Evolutionary conservation across 2,329 filamentous ascomycete species (phyloP), one percentile per base, ranked within the genome.

Genomic region (Stenocarpella maydis): DNA sequence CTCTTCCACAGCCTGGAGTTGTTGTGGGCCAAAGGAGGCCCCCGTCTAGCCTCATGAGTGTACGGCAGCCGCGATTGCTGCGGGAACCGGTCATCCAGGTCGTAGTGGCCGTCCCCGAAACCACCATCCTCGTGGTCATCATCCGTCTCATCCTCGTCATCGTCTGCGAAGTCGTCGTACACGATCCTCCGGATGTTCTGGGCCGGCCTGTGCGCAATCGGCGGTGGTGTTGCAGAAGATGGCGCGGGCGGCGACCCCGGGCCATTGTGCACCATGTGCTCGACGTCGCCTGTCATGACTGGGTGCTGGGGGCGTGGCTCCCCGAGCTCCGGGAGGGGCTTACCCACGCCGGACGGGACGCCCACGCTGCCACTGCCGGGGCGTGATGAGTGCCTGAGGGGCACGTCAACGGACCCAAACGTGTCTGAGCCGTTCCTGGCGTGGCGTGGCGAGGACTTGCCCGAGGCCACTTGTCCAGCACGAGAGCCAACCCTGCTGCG

Each of bases 151-250:
- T 69, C 61, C 19, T 21, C 34, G 26, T 69, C 52, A 3, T 52
- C 60, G 24, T 60, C 52, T 43, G 19, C 26, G 15, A 69, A 69
- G 28, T 66, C 61, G 61, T 69, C 67, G 24, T 66, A 65, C 34
- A 69, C 37, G 12, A 67, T 24, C 5, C 65, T 50, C 37, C 68
- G 63, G 26, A 14, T 53, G 31, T 55, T 65, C 52, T 55, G 64
- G 5, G 37, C 24, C 43, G 58, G 58, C 58, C 49, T 63, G 28
- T 52, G 53, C 21, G 26, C 52, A 28, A 69, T 69, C 17, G 68
- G 63, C 15, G 68, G 68, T 24, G 63, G 68, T 37, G 68, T 69
- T 3, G 68, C 55, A 28, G 68, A 69, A 28, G 68, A 69, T 2
- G 53, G 49, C 21, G 50, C 68, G 5, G 53, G 52, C 8, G 45